phyloP scores from a whole-genome alignment of 108 stramenopile genomes.

The Skeletonema marinoi region DNA sequence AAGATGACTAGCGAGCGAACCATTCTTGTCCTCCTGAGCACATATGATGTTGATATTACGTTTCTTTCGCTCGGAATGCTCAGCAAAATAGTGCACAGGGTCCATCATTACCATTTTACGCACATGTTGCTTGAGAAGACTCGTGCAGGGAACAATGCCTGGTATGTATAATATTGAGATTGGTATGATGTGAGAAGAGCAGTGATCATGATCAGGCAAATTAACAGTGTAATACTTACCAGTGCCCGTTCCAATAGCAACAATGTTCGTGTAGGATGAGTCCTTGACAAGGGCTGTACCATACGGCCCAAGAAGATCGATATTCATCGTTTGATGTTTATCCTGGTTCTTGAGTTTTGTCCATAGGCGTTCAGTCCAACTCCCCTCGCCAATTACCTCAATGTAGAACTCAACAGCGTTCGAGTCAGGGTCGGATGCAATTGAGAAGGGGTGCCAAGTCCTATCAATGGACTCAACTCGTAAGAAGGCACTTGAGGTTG shows the following conservation, averaged over 20 bases:
- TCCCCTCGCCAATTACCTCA: slow-evolving; percentile 24
- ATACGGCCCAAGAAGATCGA: slow-evolving; percentile 55
- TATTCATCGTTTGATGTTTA: neutral
- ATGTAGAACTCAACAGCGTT: slow-evolving; percentile 54
- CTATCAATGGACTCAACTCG: neutral
- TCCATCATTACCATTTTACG: slow-evolving; percentile 29
- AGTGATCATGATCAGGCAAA: neutral
- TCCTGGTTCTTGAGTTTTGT: neutral
- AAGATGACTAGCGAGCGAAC: neutral
- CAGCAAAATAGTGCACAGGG: slow-evolving; percentile 20
- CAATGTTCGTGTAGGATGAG: slow-evolving; percentile 31
- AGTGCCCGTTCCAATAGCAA: slow-evolving; percentile 49
- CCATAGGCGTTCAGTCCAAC: slow-evolving; percentile 20
- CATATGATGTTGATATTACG: slow-evolving; percentile 4
- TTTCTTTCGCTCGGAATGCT: slow-evolving; percentile 11
- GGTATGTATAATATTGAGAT: neutral
- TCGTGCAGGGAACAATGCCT: slow-evolving; percentile 51
- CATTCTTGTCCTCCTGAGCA: slow-evolving; percentile 18
- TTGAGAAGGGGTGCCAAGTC: slow-evolving; percentile 39
- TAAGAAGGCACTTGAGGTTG: neutral
- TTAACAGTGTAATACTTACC: neutral
- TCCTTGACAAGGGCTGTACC: slow-evolving; percentile 41
- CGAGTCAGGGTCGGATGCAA: too few relatives aligned
- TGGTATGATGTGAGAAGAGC: too few relatives aligned
- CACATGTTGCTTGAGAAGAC: slow-evolving; percentile 46